Evolutionary conservation across 352 stramenopile species (phyloP).

Genomic region (Phytophthora idaei): DNA sequence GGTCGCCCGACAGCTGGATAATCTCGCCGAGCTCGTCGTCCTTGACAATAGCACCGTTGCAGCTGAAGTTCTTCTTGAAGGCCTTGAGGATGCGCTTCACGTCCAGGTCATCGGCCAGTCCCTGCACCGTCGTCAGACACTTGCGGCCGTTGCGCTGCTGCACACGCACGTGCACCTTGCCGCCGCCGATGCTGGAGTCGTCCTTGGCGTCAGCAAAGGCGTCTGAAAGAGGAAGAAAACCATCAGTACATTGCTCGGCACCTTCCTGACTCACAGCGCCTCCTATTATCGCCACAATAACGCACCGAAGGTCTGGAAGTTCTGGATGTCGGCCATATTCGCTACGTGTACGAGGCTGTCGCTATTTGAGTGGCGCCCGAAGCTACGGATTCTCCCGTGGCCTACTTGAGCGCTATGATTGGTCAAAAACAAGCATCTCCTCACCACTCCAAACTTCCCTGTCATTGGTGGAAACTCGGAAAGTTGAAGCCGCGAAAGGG

Average conservation of each 20-base stretch:
- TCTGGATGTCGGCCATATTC: conserved; percentile 87
- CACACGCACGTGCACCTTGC: conserved; percentile 98
- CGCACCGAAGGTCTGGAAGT: conserved; percentile 89
- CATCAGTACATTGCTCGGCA: conserved; percentile 14
- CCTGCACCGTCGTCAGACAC: conserved; percentile 99
- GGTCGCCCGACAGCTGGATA: conserved; percentile 99
- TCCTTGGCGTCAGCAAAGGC: conserved; percentile 90
- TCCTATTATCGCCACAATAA: conserved; percentile 14
- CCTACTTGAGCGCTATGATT: conserved; percentile 23
- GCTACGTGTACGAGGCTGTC: conserved; percentile 14
- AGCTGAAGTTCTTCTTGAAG: conserved; percentile 99
- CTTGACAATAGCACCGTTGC: conserved; percentile 99
- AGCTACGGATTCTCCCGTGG: conserved; percentile 16
- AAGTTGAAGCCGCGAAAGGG: conserved; percentile 35
- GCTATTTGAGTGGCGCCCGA: conserved; percentile 43
- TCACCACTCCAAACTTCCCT: not conserved
- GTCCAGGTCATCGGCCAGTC: conserved; percentile 97
- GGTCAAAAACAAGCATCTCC: conserved; percentile 21
- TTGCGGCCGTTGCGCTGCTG: conserved; percentile 99
- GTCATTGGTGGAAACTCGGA: conserved; percentile 34
- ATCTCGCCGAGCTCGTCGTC: conserved; percentile 98
- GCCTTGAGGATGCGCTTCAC: conserved; percentile 99
- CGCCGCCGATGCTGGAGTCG: conserved; percentile 81
- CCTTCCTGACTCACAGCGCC: not conserved
- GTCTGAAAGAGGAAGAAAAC: conserved; percentile 49